Base-by-base conservation (phyloP, 2,329 filamentous ascomycete genomes). In the Sordariomycetes sp. region DNA sequence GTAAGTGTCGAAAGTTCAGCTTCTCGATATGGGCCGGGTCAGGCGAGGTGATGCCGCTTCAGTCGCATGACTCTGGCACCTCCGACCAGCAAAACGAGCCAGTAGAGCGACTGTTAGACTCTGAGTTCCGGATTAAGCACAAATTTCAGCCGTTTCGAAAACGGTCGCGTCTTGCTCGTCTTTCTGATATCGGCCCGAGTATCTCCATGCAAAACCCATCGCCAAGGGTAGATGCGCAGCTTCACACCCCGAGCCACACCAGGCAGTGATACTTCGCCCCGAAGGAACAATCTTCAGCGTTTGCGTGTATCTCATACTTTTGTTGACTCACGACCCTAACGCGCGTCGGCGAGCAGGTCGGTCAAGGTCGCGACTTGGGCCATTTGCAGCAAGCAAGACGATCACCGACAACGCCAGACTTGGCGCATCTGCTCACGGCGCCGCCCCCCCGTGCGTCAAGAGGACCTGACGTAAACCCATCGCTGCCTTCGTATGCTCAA, bases 11-110 rank as follows among this genome's bases (percentile, higher is more conserved):
- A 15, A 53, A 35, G 28, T 53, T 55, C 54, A 28, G 8, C 2
- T 50, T 36, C 54, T 28, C 20, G 17, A 50, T 22, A 28, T n/a
- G 45, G 52, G 34, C 48, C 34, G 32, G 48, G 50, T 57, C 55
- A 57, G 45, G 55, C 55, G 55, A 57, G 55, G 34, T 36, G 24
- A 57, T 53, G 20, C 55, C 50, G 48, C 51, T 32, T 24, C 5
- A 50, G 45, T 50, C 55, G 34, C 50, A 57, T 57, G 55, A 57
- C 55, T 51, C 24, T 13, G 17, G 36, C 17, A 50, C 10, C 20
- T n/a, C 22, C 22, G 6, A 50, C 45, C 45, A 50, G 8, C 12
- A 50, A 22, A 24, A 3, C 20, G 22, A 24, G 10, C 12, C 22
- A 50, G 45, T 50, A 24, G 7, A 20, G 45, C 24, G 45, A 6